Evolutionary conservation across 495 filamentous ascomycete species (phyloP).

Genomic region (Chaetomium fimeti): DNA sequence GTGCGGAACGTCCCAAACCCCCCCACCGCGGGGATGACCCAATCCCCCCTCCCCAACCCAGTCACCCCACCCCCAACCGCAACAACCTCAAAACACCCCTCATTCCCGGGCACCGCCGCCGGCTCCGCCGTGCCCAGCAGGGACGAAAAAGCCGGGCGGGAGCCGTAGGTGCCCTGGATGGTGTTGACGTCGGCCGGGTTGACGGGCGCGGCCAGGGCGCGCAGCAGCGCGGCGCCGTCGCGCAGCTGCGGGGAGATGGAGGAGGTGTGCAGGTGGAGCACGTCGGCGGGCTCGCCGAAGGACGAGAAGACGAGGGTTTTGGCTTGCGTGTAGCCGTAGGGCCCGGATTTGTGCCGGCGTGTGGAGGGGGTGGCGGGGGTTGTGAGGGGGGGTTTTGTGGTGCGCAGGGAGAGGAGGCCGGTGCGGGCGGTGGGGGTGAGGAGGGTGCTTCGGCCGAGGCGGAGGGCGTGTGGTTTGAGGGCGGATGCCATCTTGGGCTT

Average conservation of each 20-base stretch:
- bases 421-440: neutral
- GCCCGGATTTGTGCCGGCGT: slow-evolving; percentile 47
- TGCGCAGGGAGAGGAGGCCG: neutral
- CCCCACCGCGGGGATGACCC: slow-evolving; percentile 80
- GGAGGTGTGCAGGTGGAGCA: slow-evolving; percentile 75
- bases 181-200: slow-evolving; percentile 97
- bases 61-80: slow-evolving; percentile 57
- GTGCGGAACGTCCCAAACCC: slow-evolving; percentile 92
- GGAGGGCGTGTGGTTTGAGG: slow-evolving; percentile 5
- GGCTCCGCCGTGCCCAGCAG: slow-evolving; percentile 71
- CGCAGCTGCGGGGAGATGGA: slow-evolving; percentile 79
- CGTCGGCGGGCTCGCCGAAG: slow-evolving; percentile 82
- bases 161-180: slow-evolving; percentile 93
- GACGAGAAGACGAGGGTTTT: slow-evolving; percentile 83
- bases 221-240: slow-evolving; percentile 61
- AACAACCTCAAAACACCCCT: slow-evolving; percentile 84
- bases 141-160: slow-evolving; percentile 69
- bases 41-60: slow-evolving; percentile 63
- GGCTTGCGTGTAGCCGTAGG: slow-evolving; percentile 95
- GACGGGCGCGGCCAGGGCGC: slow-evolving; percentile 79
- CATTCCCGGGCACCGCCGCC: slow-evolving; percentile 67
- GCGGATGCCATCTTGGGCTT: slow-evolving; percentile 12
- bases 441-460: slow-evolving; percentile 4
- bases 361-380: neutral
- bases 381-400: neutral